Evolutionary conservation across 1,284 basidiomycete species (phyloP).

Genomic region (Caloboletus firmus): DNA sequence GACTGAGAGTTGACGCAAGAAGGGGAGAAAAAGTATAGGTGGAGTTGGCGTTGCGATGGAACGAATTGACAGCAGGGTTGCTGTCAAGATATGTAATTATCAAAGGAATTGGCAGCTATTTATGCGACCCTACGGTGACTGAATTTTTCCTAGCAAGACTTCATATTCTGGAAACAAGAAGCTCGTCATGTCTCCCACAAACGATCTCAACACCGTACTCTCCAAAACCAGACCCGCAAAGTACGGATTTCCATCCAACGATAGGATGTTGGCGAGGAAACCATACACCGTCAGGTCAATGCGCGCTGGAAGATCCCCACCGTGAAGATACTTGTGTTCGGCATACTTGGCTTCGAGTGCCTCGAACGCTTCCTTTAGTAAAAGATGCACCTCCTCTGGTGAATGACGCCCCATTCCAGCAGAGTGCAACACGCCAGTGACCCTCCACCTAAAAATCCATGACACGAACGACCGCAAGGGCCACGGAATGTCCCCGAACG

Average conservation of each 20-base stretch:
- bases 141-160: conserved; percentile 14
- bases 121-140: neutral
- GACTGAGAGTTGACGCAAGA: neutral
- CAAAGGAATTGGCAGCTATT: neutral
- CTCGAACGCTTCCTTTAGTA: conserved; percentile 34
- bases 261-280: conserved; percentile 33
- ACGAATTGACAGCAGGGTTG: neutral
- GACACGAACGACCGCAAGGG: conserved; percentile 23
- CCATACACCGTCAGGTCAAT: conserved; percentile 35
- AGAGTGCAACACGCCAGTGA: conserved; percentile 17
- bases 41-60: conserved; percentile 18
- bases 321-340: conserved; percentile 28
- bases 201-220: conserved; percentile 21
- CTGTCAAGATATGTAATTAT: neutral
- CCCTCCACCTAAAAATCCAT: conserved; percentile 25
- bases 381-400: conserved; percentile 31
- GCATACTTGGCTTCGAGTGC: conserved; percentile 31
- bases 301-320: conserved; percentile 26
- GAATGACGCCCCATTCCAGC: conserved; percentile 34
- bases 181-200: conserved; percentile 28
- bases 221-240: conserved; percentile 26
- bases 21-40: neutral
- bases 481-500: conserved; percentile 18
- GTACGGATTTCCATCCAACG: conserved; percentile 28
- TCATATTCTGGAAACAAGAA: conserved; percentile 32